Base-by-base conservation (phyloP, 1,139 yeast genomes). In the Pichia sp. region DNA sequence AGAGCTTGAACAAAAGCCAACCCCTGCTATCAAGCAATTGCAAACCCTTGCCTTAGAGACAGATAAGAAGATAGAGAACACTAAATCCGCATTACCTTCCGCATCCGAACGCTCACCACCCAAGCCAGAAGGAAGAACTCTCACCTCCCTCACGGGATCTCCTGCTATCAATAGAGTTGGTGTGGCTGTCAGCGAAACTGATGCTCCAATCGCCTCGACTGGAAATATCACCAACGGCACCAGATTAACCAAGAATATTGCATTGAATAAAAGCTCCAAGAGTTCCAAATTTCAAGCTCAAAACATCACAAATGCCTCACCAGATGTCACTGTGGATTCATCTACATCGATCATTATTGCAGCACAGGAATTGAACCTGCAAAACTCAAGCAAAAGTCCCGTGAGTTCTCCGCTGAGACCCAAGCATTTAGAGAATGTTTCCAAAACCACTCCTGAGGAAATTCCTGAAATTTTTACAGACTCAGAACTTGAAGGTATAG, bases 211-310 rank as follows among this genome's bases (percentile, higher is more conserved):
- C n/a, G 29, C 19, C 5, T 12, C 16, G 3, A 9, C 29, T 12
- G 25, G 27, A 5, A 36, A 24, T 21, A 22, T 19, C 7, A 10
- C 26, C 11, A 37, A 40, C 15, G 34, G 44, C 18, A 47, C 56
- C 0, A 49, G 60, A 6, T 41, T 66, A 16, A 67, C 74, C 2
- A 68, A 65, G 45, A 58, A 53, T 23, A 67, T 69, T 57, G 74
- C 72, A 3, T 50, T 67, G 30, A 67, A 66, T 1, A 59, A 52
- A 34, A 40, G 56, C 5, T 38, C 50, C 2, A 54, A 44, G 27
- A 48, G 44, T 28, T 47, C 42, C 22, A 39, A 24, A 15, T 43
- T 50, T 24, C 36, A 40, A 26, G 39, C 38, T 13, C 45, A 46
- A n/a, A 34, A 22, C n/a, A 38, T 44, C 4, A 29, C 26, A 19